Evolutionary conservation across 1,139 yeast genomes (phyloP).

Genomic region (Eremothecium coryli): DNA sequence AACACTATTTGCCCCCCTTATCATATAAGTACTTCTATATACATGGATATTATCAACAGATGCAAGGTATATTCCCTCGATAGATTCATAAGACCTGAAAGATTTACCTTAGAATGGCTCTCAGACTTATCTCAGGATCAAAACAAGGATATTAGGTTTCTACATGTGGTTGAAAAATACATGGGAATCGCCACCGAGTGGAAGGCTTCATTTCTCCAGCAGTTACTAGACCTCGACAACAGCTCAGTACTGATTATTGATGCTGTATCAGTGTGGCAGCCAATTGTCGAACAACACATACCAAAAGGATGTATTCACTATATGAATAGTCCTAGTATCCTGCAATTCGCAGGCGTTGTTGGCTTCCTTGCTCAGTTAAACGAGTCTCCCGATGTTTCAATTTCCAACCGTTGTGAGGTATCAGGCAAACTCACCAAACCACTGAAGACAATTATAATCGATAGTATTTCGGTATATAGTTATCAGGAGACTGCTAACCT

Average conservation of each 20-base stretch:
- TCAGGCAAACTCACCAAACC: conserved; percentile 11
- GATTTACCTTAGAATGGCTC: conserved; percentile 3
- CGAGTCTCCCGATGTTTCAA: conserved; percentile 19
- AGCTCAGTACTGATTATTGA: conserved; percentile 2
- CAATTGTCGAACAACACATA: not conserved
- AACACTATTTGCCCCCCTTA: too few relatives aligned
- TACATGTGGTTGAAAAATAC: conserved; percentile 2
- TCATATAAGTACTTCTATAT: too few relatives aligned
- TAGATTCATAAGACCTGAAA: conserved; percentile 4
- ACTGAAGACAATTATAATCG: conserved; percentile 25
- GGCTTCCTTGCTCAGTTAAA: conserved; percentile 21
- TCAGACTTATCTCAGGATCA: not conserved
- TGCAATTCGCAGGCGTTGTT: conserved; percentile 18
- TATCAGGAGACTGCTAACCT: conserved; percentile 13
- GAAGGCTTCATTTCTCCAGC: not conserved
- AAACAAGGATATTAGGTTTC: not conserved
- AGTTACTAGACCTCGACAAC: not conserved
- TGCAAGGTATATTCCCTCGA: conserved; percentile 8
- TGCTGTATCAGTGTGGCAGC: conserved; percentile 1
- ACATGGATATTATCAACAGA: conserved; percentile 7
- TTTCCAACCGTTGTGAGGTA: conserved; percentile 16
- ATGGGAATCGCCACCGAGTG: conserved; percentile 1
- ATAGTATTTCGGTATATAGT: conserved; percentile 25
- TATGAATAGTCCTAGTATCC: conserved; percentile 10
- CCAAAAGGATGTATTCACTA: conserved; percentile 1